Base-by-base conservation (phyloP, 2,329 filamentous ascomycete species). In the Penicillium janthinellum region DNA sequence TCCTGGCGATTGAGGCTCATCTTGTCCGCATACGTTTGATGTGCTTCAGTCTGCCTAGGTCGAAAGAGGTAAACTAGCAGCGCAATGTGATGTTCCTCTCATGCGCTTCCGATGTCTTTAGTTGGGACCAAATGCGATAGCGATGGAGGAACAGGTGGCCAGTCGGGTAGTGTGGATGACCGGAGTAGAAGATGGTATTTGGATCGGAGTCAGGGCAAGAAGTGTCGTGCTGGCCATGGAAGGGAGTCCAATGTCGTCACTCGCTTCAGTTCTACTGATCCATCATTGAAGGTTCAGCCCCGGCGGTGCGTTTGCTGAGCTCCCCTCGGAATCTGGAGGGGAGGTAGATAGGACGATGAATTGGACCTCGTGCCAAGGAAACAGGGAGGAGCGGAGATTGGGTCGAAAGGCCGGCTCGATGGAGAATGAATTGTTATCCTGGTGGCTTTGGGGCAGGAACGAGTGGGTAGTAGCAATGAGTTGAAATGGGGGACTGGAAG, bases 1-100 rank as follows among this genome's bases (percentile, higher is more conserved):
- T 74, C 54, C 51, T 74, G 71, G 47, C 71, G 73, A 67, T 76
- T 66, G 57, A 76, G 64, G 60, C 73, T 75, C 74, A 77, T 76
- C 56, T 64, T 70, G 64, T 53, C 31, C 25, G 48, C 52, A 59
- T 61, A 54, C 54, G 44, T 57, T 7, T 47, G 28, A 34, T 54
- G 28, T 25, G 4, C 20, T 34, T 17, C 14, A 37, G 25, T 37
- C 8, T 22, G 41, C 15, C 22, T 5, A 25, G 22, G 17, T 37
- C 14, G 1, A 7, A 17, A 15, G 42, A 45, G 41, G 28, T 22
- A 31, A 38, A 14, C 35, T 28, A 39, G 20, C 49, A 31, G 49
- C 14, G 14, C 37, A 28, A 39, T 17, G 49, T 56, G 20, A 53
- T 3, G 17, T 17, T 60, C 17, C 54, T 52, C 37, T 17, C 15